Percentiles rank a stretch among this genome's conserved stretches.
Evolutionary conservation across 2,329 filamentous ascomycete genomes (phyloP).

Genomic region (Monosporascus sp.): DNA sequence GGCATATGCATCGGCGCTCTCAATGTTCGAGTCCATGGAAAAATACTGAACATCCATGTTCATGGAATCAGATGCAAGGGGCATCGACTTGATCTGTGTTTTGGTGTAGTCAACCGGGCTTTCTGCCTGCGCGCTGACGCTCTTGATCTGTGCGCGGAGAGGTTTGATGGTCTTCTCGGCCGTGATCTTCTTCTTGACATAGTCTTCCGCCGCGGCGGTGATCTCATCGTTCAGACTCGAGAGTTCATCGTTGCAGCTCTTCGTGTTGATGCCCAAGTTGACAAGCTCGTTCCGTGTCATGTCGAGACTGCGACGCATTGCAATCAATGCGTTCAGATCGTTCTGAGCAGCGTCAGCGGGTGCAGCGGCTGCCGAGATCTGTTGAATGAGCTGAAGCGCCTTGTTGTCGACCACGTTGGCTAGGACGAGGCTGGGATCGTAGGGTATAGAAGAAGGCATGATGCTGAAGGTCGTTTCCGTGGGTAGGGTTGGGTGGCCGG

Average conservation of each 20-base stretch:
- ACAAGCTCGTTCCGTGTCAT: slow-evolving; percentile 11
- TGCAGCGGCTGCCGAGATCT: slow-evolving; percentile 3
- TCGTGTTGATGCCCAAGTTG: slow-evolving; percentile 9
- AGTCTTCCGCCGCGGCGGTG: slow-evolving; percentile 1
- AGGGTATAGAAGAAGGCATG: slow-evolving; percentile 9
- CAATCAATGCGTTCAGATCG: slow-evolving; percentile 6
- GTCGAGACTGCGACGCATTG: slow-evolving; percentile 7
- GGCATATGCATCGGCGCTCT: slow-evolving; percentile 4
- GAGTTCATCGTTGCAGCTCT: not conserved
- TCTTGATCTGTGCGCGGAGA: slow-evolving; percentile 4
- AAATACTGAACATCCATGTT: slow-evolving; percentile 15
- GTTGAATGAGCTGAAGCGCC: slow-evolving; percentile 4
- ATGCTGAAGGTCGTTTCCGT: not conserved
- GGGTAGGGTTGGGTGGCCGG: no score
- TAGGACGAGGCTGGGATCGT: slow-evolving; percentile 8
- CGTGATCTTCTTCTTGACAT: slow-evolving; percentile 3
- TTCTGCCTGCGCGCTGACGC: slow-evolving; percentile 2
- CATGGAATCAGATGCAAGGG: slow-evolving; percentile 11
- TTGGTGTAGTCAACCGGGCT: slow-evolving; percentile 11
- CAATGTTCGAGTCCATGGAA: slow-evolving; percentile 6
- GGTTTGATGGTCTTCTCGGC: slow-evolving; percentile 3
- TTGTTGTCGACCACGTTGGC: slow-evolving; percentile 5
- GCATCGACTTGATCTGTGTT: slow-evolving; percentile 11
- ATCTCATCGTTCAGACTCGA: slow-evolving; percentile 1
- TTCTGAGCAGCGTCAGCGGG: slow-evolving; percentile 9